phyloP scores from a whole-genome alignment of 2,329 filamentous ascomycete species.

The Endocalyx cinctus region DNA sequence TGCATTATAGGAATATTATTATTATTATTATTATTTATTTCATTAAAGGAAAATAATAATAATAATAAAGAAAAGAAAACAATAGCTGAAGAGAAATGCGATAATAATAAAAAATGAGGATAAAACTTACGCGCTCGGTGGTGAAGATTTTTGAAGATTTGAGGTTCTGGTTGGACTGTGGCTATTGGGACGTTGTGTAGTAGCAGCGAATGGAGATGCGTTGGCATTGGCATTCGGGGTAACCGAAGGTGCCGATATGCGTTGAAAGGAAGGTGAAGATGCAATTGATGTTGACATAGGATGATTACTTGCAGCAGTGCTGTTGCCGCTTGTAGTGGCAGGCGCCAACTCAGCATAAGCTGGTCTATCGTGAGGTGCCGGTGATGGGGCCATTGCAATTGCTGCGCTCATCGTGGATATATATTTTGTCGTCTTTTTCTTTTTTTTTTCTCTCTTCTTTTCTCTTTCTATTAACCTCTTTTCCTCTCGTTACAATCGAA shows the following conservation, averaged over 20 bases:
- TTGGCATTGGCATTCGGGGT: conserved; percentile 34
- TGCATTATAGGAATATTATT: too few relatives aligned
- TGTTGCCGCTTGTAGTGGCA: too few relatives aligned
- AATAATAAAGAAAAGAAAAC: too few relatives aligned
- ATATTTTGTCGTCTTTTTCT: conserved; percentile 18
- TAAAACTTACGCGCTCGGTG: conserved; percentile 53
- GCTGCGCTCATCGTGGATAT: conserved; percentile 58
- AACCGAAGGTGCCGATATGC: conserved; percentile 32
- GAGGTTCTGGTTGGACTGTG: conserved; percentile 44
- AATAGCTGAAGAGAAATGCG: conserved; percentile 15
- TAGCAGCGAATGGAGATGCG: conserved; percentile 14
- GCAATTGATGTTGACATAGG: conserved; percentile 26
- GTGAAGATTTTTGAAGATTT: conserved; percentile 45
- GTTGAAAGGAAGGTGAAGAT: conserved; percentile 42
- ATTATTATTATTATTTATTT: too few relatives aligned
- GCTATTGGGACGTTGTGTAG: conserved; percentile 46
- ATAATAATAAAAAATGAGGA: conserved; percentile 9
- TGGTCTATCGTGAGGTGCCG: conserved; percentile 60
- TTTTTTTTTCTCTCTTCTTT: conserved; percentile 12
- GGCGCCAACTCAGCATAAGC: conserved; percentile 48
- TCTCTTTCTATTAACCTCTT: conserved; percentile 4
- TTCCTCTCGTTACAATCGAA: too few relatives aligned
- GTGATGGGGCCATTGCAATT: conserved; percentile 65
- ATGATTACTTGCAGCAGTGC: conserved; percentile 24
- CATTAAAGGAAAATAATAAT: too few relatives aligned